Evolutionary conservation across 495 filamentous ascomycete genomes (phyloP).

Genomic region (Talaromyces adpressus): DNA sequence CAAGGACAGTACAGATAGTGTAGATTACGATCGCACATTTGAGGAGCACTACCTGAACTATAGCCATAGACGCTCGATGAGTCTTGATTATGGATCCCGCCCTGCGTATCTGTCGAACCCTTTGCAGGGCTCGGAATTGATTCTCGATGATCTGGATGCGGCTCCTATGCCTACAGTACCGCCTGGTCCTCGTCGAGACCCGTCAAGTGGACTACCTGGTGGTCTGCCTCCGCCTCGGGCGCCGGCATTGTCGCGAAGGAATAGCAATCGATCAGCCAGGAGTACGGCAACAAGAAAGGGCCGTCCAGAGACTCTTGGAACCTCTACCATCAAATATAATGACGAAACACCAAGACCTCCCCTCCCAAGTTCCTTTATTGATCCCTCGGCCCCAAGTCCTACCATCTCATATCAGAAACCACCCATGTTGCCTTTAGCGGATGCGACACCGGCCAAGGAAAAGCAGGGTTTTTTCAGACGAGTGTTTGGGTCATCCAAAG

Average conservation of each 20-base stretch:
- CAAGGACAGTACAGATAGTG: slow-evolving; percentile 66
- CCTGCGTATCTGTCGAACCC: slow-evolving; percentile 24
- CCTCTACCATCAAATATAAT: slow-evolving; percentile 21
- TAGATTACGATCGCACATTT: slow-evolving; percentile 50
- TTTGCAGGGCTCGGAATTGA: slow-evolving; percentile 18
- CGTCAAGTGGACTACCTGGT: slow-evolving; percentile 25
- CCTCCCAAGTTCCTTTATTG: slow-evolving; percentile 10
- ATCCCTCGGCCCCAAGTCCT: slow-evolving; percentile 43
- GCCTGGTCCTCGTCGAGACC: slow-evolving; percentile 60
- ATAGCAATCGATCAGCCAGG: slow-evolving; percentile 57
- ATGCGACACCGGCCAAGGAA: slow-evolving; percentile 46
- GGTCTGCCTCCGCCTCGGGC: slow-evolving; percentile 30
- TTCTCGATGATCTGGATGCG: slow-evolving; percentile 59
- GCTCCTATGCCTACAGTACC: slow-evolving; percentile 86
- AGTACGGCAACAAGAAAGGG: slow-evolving; percentile 29
- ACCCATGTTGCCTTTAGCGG: slow-evolving; percentile 22
- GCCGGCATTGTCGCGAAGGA: slow-evolving; percentile 43
- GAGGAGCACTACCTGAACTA: slow-evolving; percentile 47
- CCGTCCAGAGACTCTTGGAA: slow-evolving; percentile 34
- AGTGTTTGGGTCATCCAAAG: slow-evolving; percentile 63
- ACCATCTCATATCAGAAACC: slow-evolving; percentile 48
- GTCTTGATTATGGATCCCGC: slow-evolving; percentile 61
- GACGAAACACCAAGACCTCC: slow-evolving; percentile 7
- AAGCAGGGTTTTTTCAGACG: slow-evolving; percentile 86
- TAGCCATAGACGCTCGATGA: slow-evolving; percentile 61